These are phyloP conservation scores for Botrytis tulipae DNA, from an alignment of 2,329 filamentous ascomycete species.

Conservation along the genomic window DNA sequence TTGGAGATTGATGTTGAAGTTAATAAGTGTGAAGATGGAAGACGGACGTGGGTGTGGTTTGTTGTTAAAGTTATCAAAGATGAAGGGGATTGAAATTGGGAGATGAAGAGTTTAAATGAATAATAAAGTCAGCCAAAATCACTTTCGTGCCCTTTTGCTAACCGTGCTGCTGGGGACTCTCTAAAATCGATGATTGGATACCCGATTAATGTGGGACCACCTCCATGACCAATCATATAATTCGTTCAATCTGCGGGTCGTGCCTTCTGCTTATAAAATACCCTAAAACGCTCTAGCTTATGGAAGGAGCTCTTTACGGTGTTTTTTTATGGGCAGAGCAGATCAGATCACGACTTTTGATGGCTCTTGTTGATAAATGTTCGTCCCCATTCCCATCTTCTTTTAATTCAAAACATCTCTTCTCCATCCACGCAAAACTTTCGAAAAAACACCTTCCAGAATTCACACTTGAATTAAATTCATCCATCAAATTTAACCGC, in stretches of 20 bases:
- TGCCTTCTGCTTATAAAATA: background rate
- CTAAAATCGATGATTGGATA: constrained; percentile 4
- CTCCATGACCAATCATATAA: background rate
- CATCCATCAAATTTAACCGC: constrained; percentile 1
- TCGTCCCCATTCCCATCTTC: background rate
- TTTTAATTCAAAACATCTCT: background rate
- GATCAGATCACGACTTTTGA: constrained; percentile 1
- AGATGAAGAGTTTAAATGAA: constrained; percentile 13
- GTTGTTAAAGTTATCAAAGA: constrained; percentile 7
- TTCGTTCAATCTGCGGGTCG: background rate
- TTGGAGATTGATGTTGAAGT: constrained; percentile 2
- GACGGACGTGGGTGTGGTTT: constrained; percentile 1
- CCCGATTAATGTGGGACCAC: background rate
- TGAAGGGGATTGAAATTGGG: constrained; percentile 2
- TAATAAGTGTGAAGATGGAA: background rate
- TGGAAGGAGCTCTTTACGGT: background rate
- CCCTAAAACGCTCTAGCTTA: background rate
- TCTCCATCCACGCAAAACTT: constrained; percentile 1
- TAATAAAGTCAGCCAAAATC: background rate
- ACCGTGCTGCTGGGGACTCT: background rate
- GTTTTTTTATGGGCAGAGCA: background rate
- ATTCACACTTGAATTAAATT: background rate
- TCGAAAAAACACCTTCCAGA: background rate
- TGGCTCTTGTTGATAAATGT: constrained; percentile 4
- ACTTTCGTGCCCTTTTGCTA: background rate